Evolutionary conservation across 345 rosid species (phyloP).

Genomic region (Toxicodendron radicans): DNA sequence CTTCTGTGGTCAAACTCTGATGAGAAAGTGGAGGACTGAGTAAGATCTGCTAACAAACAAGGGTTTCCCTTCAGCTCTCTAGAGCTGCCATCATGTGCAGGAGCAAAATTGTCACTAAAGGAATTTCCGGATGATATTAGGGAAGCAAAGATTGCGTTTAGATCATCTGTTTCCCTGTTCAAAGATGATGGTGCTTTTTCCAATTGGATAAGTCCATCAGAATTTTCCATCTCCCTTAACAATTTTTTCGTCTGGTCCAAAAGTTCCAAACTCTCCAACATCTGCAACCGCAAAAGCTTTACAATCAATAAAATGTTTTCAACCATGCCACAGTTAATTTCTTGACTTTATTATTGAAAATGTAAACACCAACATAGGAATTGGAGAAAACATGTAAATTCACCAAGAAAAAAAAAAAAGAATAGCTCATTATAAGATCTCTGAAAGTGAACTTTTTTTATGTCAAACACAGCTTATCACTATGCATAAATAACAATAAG

Average conservation of each 20-base stretch:
- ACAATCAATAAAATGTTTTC: conserved; percentile 6
- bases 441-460: neutral
- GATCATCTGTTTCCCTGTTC: conserved; percentile 40
- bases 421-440: neutral
- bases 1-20: conserved; percentile 17
- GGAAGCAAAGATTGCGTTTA: conserved; percentile 61
- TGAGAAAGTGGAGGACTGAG: conserved; percentile 14
- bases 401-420: neutral
- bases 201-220: conserved; percentile 24
- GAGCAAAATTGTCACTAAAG: conserved; percentile 37
- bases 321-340: neutral
- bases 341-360: neutral
- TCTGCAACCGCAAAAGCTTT: conserved; percentile 43
- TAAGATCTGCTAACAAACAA: conserved; percentile 32
- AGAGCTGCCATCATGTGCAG: conserved; percentile 38
- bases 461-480: neutral
- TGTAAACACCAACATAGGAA: neutral
- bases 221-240: conserved; percentile 35
- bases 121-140: conserved; percentile 29
- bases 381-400: neutral
- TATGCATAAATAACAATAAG: neutral
- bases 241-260: conserved; percentile 51
- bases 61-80: conserved; percentile 42
- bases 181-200: conserved; percentile 33
- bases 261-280: conserved; percentile 57